A percentile compares a stretch with the other conserved stretches of the same genome.
Conservation (phyloP, 805 yeast species). For the Candida yuanshanica region DNA sequence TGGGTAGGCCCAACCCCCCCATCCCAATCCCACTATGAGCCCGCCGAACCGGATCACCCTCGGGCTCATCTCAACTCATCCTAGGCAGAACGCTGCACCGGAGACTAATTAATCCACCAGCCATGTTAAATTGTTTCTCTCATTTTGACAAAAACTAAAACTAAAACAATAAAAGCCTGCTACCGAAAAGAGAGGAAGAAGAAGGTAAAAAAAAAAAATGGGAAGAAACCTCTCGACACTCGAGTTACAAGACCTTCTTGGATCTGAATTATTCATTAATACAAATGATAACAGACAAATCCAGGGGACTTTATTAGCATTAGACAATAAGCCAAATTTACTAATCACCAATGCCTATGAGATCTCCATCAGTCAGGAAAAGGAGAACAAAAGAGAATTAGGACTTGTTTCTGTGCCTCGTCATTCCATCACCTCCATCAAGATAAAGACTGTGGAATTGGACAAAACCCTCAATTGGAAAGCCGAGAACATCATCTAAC, state of each 20-base stretch:
- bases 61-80: too few relatives aligned
- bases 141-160: too few relatives aligned
- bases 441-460: slow-evolving; percentile 13
- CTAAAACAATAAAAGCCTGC: too few relatives aligned
- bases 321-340: slow-evolving; percentile 24
- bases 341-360: slow-evolving; percentile 19
- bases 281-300: slow-evolving; percentile 16
- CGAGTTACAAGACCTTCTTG: slow-evolving; percentile 16
- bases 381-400: slow-evolving; percentile 6
- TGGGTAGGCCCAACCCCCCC: too few relatives aligned
- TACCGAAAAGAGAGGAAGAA: too few relatives aligned
- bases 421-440: slow-evolving; percentile 11
- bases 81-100: too few relatives aligned
- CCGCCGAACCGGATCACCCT: too few relatives aligned
- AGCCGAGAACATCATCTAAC: slow-evolving; percentile 6
- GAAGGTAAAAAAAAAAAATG: too few relatives aligned
- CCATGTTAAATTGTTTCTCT: too few relatives aligned
- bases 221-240: not conserved
- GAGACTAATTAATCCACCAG: too few relatives aligned
- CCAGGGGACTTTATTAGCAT: slow-evolving; percentile 19
- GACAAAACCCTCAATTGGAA: slow-evolving; percentile 15
- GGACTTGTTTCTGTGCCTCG: slow-evolving; percentile 23
- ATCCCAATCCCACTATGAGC: too few relatives aligned
- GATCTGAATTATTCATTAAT: slow-evolving; percentile 11
- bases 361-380: not conserved